Conservation (phyloP, 805 yeast species). For the Yamadazyma paraphyllophila region DNA sequence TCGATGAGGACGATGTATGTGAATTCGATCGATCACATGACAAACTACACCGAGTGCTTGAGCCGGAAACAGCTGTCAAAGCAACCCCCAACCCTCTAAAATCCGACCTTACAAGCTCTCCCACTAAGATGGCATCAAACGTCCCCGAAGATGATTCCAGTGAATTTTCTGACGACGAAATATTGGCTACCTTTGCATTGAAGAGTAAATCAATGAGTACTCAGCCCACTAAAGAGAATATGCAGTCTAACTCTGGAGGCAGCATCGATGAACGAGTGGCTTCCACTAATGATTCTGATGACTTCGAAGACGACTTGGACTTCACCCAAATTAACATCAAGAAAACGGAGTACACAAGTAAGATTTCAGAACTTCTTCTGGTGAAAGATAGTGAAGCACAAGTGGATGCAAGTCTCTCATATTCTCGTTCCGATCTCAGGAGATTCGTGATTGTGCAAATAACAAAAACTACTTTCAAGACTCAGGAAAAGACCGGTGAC, state of each 20-base stretch:
- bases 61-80: neutral
- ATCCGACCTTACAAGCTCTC: neutral
- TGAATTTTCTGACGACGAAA: neutral
- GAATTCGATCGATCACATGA: no score
- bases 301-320: constrained; percentile 3
- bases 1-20: neutral
- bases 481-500: constrained; percentile 25
- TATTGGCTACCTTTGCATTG: neutral
- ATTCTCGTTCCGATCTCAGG: constrained; percentile 44
- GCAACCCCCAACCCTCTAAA: neutral
- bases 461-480: constrained; percentile 27
- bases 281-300: neutral
- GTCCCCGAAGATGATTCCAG: neutral
- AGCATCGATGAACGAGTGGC: no score
- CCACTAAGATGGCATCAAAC: neutral
- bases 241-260: no score
- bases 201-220: neutral
- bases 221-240: neutral
- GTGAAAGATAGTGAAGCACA: constrained; percentile 8
- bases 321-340: neutral
- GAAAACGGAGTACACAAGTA: constrained; percentile 9
- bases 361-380: constrained; percentile 2
- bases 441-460: constrained; percentile 46
- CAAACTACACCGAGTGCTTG: neutral
- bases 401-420: constrained; percentile 38